Conservation (phyloP, 2,329 filamentous ascomycete species). For the Sphaerulina populicola region DNA sequence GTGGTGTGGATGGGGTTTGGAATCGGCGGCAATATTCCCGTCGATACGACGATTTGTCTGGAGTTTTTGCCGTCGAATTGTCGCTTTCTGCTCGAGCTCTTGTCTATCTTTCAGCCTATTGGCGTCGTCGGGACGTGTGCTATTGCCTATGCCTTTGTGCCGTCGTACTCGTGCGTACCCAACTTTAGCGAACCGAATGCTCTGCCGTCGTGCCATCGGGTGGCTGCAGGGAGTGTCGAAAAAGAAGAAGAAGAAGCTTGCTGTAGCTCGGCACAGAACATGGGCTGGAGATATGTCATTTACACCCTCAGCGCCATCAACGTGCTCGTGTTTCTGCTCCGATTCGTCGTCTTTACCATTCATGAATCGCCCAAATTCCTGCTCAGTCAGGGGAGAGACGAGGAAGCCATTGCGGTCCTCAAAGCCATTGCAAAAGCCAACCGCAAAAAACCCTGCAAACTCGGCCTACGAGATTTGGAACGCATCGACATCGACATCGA, state of each 20-base stretch:
- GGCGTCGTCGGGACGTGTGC: slow-evolving; percentile 46
- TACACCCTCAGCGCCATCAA: slow-evolving; percentile 38
- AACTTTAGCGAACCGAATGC: slow-evolving; percentile 41
- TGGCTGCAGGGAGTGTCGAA: slow-evolving; percentile 24
- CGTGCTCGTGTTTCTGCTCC: slow-evolving; percentile 42
- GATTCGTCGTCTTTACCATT: slow-evolving; percentile 48
- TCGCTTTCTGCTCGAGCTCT: slow-evolving; percentile 45
- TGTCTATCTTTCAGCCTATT: slow-evolving; percentile 50
- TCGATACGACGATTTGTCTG: slow-evolving; percentile 49
- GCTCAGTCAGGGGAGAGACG: slow-evolving; percentile 47
- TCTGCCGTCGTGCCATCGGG: slow-evolving; percentile 40
- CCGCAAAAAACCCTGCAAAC: slow-evolving; percentile 28
- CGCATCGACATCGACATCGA: slow-evolving; percentile 22
- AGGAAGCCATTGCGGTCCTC: slow-evolving; percentile 42
- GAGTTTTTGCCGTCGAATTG: slow-evolving; percentile 48
- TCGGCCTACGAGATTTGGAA: slow-evolving; percentile 34
- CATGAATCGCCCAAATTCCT: slow-evolving; percentile 55
- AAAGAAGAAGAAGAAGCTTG: slow-evolving; percentile 30
- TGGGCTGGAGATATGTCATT: slow-evolving; percentile 42
- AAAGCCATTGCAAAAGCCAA: slow-evolving; percentile 40
- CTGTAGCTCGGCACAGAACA: slow-evolving; percentile 35
- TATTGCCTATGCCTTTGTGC: slow-evolving; percentile 49
- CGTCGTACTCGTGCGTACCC: slow-evolving; percentile 44
- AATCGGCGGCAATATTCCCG: slow-evolving; percentile 47
- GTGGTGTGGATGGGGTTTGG: slow-evolving; percentile 50